Base-by-base conservation (phyloP, 2,329 filamentous ascomycete genomes). In the Scleromitrula shiraiana region DNA sequence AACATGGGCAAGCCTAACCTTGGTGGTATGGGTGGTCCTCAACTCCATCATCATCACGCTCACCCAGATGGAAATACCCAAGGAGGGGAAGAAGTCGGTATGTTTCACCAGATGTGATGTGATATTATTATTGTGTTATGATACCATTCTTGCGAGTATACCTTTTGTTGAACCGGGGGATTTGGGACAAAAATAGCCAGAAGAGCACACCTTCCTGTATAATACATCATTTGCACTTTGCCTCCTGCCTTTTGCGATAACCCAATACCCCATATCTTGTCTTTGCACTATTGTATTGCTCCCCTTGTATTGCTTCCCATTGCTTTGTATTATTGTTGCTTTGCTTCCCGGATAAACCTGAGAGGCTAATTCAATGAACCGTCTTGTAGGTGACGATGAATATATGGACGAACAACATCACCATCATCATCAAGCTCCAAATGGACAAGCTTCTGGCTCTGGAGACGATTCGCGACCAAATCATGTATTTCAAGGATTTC, bases 51-150 rank as follows among this genome's bases (percentile, higher is more conserved):
- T 69, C 89, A 88, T 67, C 81, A 88, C 64, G 75, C 76, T 54
- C 82, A 85, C 62, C 74, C 76, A 50, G 83, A 86, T 65, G 83
- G 80, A 64, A 75, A 72, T 65, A 74, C 75, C 60, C 78, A 79
- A 65, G 76, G 78, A 68, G 80, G 78, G 70, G 88, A 82, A 67
- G 77, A 93, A 80, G 89, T 89, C 82, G 89, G 89, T 95, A 95
- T 94, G 89, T 95, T 90, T 64, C 62, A 65, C 77, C 86, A 89
- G 76, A 88, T 93, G 83, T 93, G 59, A 63, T 61, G 51, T 59
- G 55, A 57, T 61, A 59, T 57, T 59, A 58, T 55, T 57, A 46
- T 46, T 46, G 53, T 63, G 58, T 57, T 62, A 62, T 61, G 57
- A 60, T 62, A 61, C 59, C 53, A 59, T 56, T 59, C 53, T 53